Evolutionary conservation across 1,284 basidiomycete genomes (phyloP).

Genomic region (Pyrrhoderma lamaoense): DNA sequence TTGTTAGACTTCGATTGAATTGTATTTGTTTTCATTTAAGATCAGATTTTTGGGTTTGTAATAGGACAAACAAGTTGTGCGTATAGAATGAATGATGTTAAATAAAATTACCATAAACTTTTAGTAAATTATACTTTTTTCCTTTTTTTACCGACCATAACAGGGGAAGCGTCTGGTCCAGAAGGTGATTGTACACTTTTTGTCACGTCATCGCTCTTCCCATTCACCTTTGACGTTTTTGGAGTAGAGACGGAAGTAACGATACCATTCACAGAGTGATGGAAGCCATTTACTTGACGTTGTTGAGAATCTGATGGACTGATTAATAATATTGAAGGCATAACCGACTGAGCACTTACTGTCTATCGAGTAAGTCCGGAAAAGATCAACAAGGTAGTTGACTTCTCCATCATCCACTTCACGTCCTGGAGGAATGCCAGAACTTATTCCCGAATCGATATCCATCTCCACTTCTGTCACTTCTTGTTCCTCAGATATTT

Average conservation of each 20-base stretch:
- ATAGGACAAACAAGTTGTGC: conserved; percentile 7
- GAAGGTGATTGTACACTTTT: too few species aligned
- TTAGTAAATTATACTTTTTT: conserved; percentile 29
- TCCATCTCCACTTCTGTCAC: conserved; percentile 23
- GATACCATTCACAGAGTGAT: conserved; percentile 21
- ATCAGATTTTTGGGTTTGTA: too few species aligned
- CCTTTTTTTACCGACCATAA: conserved; percentile 30
- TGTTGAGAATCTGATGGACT: too few species aligned
- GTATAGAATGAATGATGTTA: conserved; percentile 5
- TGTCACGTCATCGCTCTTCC: background rate
- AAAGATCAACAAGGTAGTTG: conserved; percentile 40
- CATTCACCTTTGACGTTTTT: background rate
- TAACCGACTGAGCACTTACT: conserved; percentile 26
- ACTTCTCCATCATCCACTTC: conserved; percentile 41
- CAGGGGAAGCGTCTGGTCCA: conserved; percentile 19
- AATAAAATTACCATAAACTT: conserved; percentile 15
- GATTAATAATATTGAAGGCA: too few species aligned
- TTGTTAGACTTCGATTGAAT: too few species aligned
- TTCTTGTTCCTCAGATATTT: conserved; percentile 32
- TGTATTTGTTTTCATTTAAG: too few species aligned
- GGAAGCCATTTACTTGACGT: too few species aligned
- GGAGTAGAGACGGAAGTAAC: conserved; percentile 15
- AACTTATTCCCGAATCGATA: conserved; percentile 12
- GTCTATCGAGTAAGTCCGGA: conserved; percentile 39
- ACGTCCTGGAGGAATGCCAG: conserved; percentile 26